These are phyloP conservation scores for Ceratocystis variospora DNA, from an alignment of 2,329 filamentous ascomycete species.

Conservation along the genomic window DNA sequence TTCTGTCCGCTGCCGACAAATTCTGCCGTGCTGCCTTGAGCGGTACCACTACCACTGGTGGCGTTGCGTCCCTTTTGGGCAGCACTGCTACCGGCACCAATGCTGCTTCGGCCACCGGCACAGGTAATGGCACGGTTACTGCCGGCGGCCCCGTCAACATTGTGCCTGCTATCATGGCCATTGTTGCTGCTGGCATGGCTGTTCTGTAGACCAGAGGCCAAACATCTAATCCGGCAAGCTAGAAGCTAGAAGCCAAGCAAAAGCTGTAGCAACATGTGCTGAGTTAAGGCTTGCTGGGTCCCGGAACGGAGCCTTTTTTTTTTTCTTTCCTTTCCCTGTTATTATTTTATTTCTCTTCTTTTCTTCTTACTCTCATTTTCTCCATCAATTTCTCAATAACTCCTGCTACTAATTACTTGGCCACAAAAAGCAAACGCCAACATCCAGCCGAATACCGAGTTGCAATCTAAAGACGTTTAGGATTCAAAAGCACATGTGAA, in stretches of 20 bases:
- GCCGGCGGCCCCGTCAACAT: constrained; percentile 11
- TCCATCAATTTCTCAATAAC: neutral
- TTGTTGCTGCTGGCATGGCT: constrained; percentile 12
- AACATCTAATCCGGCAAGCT: neutral
- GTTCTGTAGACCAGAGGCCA: neutral
- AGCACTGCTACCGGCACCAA: constrained; percentile 14
- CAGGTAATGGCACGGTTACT: constrained; percentile 18
- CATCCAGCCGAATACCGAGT: neutral
- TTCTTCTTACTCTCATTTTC: constrained; percentile 3
- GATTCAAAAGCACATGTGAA: neutral
- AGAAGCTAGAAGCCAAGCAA: neutral
- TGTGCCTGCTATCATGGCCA: neutral
- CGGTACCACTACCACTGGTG: neutral
- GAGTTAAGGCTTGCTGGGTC: neutral
- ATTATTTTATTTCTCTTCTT: neutral
- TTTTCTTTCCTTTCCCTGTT: neutral
- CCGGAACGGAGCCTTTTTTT: neutral
- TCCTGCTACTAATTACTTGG: neutral
- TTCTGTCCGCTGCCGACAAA: constrained; percentile 27
- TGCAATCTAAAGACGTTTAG: neutral
- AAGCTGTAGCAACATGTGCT: neutral
- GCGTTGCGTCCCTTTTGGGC: constrained; percentile 10
- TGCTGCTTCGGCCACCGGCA: constrained; percentile 2
- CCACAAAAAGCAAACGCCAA: neutral
- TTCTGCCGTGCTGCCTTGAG: constrained; percentile 17